Evolutionary conservation across 306 rosid species (phyloP), one percentile per base, ranked within the genome.

Genomic region (Sophora flavescens): DNA sequence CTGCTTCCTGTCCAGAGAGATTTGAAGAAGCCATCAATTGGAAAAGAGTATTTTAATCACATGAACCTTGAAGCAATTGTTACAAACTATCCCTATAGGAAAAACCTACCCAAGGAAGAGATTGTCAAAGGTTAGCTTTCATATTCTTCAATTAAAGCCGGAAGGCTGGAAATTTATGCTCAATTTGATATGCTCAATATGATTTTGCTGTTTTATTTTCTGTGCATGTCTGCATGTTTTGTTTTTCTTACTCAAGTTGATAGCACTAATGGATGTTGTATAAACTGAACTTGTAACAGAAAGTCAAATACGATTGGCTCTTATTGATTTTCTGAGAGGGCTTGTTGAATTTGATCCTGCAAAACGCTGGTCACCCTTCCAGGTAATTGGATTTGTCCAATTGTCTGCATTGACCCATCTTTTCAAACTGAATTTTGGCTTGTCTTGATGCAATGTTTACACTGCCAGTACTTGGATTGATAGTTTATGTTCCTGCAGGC

Each of bases 291-390:
- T 78, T 71, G 56, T 81, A 54, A 74, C 94, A 96, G 99, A 96
- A 84, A 84, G 87, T 85, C 97, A 89, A 88, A 80, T 85, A 76
- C 88, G 99, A 30, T 65, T 88, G 80, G 99, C 99, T 72, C 91
- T 96, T 74, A 83, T 96, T 86, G 99, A 96, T 85, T 96, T 96
- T 80, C 80, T 96, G 78, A 89, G 86, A 89, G 99, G 99, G 53
- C 97, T 96, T 33, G 96, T 96, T 78, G 98, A 96, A 83, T 89
- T 96, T 65, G 98, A 96, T 81, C 99, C 99, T 77, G 87, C 93
- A 70, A 96, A 92, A 77, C 94, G 99, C 75, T 96, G 99, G 99
- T 96, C 99, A 16, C 99, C 99, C 57, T 82, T 89, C 81, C 99
- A 96, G 98, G 99, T 96, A 81, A 57, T 74, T 72, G 61, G 48